Conservation (phyloP, 2,329 filamentous ascomycete species). For the Colletotrichum incanum region DNA sequence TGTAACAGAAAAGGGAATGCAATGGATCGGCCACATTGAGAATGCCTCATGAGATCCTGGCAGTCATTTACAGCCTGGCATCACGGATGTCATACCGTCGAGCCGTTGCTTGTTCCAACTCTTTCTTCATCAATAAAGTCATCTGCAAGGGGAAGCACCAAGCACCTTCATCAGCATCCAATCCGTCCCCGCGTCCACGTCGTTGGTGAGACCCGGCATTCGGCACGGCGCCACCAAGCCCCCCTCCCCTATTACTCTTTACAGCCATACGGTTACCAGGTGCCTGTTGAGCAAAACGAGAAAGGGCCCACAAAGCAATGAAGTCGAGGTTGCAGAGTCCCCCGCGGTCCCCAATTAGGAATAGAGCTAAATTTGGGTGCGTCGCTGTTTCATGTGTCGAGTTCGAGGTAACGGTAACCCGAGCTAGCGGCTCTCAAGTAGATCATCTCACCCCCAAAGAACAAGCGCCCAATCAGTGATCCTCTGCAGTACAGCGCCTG, state of each 20-base stretch:
- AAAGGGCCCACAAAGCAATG: neutral
- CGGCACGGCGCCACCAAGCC: neutral
- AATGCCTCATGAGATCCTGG: neutral
- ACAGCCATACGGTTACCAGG: neutral
- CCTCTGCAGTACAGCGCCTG: neutral
- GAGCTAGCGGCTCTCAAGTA: constrained; percentile 38
- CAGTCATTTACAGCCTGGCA: neutral
- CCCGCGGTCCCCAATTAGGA: neutral
- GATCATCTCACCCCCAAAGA: constrained; percentile 25
- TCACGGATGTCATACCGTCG: neutral
- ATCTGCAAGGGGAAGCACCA: neutral
- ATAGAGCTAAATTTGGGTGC: constrained; percentile 23
- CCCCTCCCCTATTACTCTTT: neutral
- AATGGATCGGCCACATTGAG: neutral
- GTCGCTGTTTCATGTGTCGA: constrained; percentile 40
- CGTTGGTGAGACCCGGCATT: constrained; percentile 1
- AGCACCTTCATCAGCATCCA: neutral
- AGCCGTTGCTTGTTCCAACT: neutral
- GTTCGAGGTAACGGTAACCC: constrained; percentile 30
- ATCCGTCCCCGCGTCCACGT: neutral
- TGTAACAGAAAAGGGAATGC: neutral
- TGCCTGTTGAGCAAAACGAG: neutral
- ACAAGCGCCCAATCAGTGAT: constrained; percentile 29
- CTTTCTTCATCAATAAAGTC: neutral
- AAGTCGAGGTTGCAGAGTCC: neutral